A percentile compares a stretch with the other conserved stretches of the same genome.
Evolutionary conservation across 169 alveolate species (phyloP).

Genomic region (Eimeria falciformis): DNA sequence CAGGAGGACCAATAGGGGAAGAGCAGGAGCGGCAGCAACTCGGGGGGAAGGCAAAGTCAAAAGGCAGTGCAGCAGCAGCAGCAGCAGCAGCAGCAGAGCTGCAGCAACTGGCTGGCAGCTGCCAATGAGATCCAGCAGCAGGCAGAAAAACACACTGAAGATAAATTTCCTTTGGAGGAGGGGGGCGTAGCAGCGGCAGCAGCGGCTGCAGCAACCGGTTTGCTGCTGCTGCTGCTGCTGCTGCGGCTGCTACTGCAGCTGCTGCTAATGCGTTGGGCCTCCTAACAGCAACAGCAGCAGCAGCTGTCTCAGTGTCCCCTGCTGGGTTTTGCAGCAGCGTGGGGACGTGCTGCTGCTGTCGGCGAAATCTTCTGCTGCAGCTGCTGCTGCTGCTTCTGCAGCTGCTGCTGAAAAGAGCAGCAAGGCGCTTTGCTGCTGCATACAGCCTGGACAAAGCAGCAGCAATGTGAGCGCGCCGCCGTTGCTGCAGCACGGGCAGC

Average conservation of each 20-base stretch:
- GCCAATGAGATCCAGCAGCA: conserved; percentile 50
- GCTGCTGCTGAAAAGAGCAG: not conserved
- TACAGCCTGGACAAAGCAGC: not conserved
- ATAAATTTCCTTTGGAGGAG: conserved; percentile 43
- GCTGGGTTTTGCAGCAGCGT: conserved; percentile 50
- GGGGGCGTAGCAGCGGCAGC: conserved; percentile 32
- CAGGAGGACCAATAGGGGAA: not conserved
- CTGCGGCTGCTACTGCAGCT: conserved; percentile 12
- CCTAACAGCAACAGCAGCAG: not conserved
- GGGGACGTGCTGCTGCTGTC: conserved; percentile 19
- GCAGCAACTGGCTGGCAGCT: conserved; percentile 68
- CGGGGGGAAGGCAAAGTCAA: conserved; percentile 47
- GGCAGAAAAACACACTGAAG: conserved; percentile 47
- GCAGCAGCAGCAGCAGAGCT: conserved; percentile 41
- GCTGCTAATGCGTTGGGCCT: not conserved
- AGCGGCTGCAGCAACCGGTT: conserved; percentile 37
- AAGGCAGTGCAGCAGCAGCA: conserved; percentile 32
- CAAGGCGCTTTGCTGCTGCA: conserved; percentile 23
- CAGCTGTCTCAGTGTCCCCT: not conserved
- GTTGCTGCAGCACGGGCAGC: conserved; percentile 70
- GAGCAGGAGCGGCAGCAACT: conserved; percentile 50
- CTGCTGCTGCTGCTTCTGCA: conserved; percentile 41
- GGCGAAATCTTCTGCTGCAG: conserved; percentile 28
- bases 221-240: conserved; percentile 52
- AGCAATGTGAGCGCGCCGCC: conserved; percentile 46